Evolutionary conservation across 257 asterid genomes (phyloP).

Genomic region (Forsythia viridissima): DNA sequence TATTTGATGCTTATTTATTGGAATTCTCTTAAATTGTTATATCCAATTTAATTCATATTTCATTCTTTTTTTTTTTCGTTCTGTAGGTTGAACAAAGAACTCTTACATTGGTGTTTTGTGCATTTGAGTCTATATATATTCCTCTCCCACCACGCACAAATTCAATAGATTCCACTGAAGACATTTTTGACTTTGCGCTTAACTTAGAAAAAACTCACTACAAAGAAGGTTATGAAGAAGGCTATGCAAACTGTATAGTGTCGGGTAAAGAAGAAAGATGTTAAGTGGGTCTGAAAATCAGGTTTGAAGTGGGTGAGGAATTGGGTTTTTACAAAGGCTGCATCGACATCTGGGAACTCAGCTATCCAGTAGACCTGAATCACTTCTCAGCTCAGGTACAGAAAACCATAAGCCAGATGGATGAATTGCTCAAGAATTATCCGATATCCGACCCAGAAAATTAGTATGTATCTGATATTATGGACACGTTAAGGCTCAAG

Average conservation of each 20-base stretch:
- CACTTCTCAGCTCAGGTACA: conserved; percentile 41
- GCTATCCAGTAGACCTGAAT: conserved; percentile 45
- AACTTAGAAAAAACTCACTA: conserved; percentile 56
- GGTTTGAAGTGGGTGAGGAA: conserved; percentile 70
- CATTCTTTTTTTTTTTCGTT: too few species aligned
- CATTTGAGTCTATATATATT: too few species aligned
- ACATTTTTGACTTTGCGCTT: conserved; percentile 54
- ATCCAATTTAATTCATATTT: too few species aligned
- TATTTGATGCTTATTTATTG: too few species aligned
- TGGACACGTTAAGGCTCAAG: conserved; percentile 59
- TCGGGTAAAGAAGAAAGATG: conserved; percentile 63
- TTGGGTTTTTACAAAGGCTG: conserved; percentile 72
- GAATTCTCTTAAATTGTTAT: too few species aligned
- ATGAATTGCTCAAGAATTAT: conserved; percentile 47
- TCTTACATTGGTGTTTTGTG: too few species aligned
- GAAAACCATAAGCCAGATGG: conserved; percentile 56
- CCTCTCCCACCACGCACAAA: neutral
- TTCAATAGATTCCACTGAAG: conserved; percentile 38
- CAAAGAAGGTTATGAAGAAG: conserved; percentile 61
- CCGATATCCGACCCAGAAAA: conserved; percentile 36
- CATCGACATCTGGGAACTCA: conserved; percentile 54
- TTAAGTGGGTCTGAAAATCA: conserved; percentile 59
- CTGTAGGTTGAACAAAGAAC: too few species aligned
- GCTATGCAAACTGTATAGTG: conserved; percentile 56
- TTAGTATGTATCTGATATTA: conserved; percentile 46